Conservation (phyloP, 805 yeast genomes). For the Candida saitoana region DNA sequence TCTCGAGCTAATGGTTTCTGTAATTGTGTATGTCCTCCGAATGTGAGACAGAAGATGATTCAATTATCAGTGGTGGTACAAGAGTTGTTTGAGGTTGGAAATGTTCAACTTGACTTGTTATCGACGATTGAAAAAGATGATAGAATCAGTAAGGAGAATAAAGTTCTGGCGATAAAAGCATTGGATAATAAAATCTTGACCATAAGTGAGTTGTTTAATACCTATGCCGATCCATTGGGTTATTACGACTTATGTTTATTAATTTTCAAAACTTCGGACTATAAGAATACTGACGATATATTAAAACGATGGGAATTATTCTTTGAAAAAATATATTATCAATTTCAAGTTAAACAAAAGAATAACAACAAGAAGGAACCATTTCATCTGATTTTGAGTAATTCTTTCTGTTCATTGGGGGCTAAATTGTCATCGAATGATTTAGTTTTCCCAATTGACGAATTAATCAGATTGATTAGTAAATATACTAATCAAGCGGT, state of each 20-base stretch:
- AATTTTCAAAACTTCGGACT: constrained; percentile 80
- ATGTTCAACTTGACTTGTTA: constrained; percentile 69
- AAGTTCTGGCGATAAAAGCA: constrained; percentile 45
- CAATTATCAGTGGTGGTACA: constrained; percentile 65
- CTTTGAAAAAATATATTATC: constrained; percentile 48
- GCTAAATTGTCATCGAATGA: constrained; percentile 64
- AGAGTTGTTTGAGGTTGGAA: constrained; percentile 82
- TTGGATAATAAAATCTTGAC: constrained; percentile 64
- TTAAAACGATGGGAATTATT: constrained; percentile 74
- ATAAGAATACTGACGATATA: constrained; percentile 79
- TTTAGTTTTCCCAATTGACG: constrained; percentile 73
- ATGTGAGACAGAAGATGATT: constrained; percentile 70
- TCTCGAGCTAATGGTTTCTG: constrained; percentile 93
- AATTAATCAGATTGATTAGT: constrained; percentile 61
- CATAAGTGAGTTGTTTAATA: constrained; percentile 78
- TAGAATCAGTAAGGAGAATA: constrained; percentile 46
- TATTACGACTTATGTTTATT: constrained; percentile 77
- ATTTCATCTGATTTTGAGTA: constrained; percentile 34
- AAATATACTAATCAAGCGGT: constrained; percentile 44
- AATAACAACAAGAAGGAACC: constrained; percentile 27
- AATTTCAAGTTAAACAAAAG: constrained; percentile 18
- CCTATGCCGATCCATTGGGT: constrained; percentile 81
- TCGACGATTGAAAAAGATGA: constrained; percentile 47
- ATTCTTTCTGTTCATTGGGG: constrained; percentile 51
- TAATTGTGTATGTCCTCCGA: constrained; percentile 76